Evolutionary conservation across 371 early-diverging fungal species (phyloP).

Genomic region (Conidiobolus incongruus): DNA sequence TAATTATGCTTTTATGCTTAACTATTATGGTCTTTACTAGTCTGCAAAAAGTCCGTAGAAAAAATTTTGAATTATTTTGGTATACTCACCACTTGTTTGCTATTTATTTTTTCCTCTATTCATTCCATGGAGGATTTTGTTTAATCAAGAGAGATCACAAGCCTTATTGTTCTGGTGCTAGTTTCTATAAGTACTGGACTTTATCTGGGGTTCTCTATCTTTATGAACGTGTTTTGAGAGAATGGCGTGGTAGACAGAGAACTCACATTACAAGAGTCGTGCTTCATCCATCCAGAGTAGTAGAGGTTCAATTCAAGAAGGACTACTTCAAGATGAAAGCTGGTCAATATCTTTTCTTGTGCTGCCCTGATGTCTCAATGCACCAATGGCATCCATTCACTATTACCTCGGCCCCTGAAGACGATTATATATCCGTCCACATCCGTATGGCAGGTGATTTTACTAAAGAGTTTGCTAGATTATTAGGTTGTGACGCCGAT

Average conservation of each 20-base stretch:
- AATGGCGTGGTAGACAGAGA: constrained; percentile 35
- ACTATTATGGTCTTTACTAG: constrained; percentile 45
- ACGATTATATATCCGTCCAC: constrained; percentile 52
- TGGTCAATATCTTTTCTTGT: constrained; percentile 46
- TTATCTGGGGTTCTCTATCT: constrained; percentile 36
- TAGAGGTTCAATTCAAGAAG: constrained; percentile 49
- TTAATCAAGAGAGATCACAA: constrained; percentile 43
- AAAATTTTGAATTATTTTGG: constrained; percentile 64
- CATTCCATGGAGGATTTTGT: constrained; percentile 69
- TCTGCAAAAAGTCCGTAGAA: constrained; percentile 23
- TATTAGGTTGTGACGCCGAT: constrained; percentile 17
- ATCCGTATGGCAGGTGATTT: constrained; percentile 60
- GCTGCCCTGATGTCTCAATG: constrained; percentile 30
- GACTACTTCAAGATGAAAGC: constrained; percentile 23
- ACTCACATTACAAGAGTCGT: constrained; percentile 40
- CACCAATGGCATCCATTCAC: constrained; percentile 70
- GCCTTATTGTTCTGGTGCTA: constrained; percentile 38
- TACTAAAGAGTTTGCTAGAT: constrained; percentile 36
- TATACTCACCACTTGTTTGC: constrained; percentile 67
- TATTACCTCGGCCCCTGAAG: constrained; percentile 65
- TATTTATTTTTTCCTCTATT: constrained; percentile 47
- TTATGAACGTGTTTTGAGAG: constrained; percentile 44
- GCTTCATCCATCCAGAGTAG: constrained; percentile 35
- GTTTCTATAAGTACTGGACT: constrained; percentile 68
- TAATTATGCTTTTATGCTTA: constrained; percentile 39